A percentile compares a stretch with the other conserved stretches of the same genome.
phyloP scores from a whole-genome alignment of 2,329 filamentous ascomycete species.

The Ophiostoma sp. region DNA sequence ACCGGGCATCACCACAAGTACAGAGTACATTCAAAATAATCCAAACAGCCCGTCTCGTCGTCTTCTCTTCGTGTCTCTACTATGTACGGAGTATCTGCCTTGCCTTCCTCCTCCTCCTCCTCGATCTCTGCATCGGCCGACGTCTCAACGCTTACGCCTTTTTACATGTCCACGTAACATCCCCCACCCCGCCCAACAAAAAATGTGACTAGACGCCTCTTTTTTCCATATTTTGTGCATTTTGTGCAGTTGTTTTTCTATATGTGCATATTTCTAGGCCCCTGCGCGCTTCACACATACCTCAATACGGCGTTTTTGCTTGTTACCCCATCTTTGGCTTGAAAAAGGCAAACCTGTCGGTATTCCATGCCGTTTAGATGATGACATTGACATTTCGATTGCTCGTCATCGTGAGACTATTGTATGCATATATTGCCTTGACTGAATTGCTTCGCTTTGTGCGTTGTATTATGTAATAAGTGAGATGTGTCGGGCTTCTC shows the following conservation, averaged over 20 bases:
- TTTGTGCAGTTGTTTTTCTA: neutral
- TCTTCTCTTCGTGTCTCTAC: neutral
- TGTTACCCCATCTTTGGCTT: neutral
- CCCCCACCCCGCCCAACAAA: neutral
- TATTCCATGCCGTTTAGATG: neutral
- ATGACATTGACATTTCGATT: neutral
- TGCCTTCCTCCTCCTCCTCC: neutral
- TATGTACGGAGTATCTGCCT: too few species aligned
- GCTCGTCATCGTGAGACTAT: neutral
- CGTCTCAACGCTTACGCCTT: neutral
- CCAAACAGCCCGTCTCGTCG: neutral
- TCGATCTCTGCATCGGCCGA: neutral
- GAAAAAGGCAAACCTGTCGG: neutral
- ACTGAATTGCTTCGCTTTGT: neutral
- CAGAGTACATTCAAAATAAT: neutral
- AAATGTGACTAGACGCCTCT: neutral
- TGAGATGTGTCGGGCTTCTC: too few species aligned
- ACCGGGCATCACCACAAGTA: too few species aligned
- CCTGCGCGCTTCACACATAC: neutral
- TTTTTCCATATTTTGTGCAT: neutral
- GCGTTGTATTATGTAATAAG: neutral
- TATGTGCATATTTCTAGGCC: neutral
- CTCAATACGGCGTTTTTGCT: neutral
- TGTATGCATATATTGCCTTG: neutral
- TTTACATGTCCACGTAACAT: conserved; percentile 3